These are phyloP conservation scores for Calonectria pseudoreteaudii DNA, from an alignment of 2,329 filamentous ascomycete species.

Conservation along the genomic window DNA sequence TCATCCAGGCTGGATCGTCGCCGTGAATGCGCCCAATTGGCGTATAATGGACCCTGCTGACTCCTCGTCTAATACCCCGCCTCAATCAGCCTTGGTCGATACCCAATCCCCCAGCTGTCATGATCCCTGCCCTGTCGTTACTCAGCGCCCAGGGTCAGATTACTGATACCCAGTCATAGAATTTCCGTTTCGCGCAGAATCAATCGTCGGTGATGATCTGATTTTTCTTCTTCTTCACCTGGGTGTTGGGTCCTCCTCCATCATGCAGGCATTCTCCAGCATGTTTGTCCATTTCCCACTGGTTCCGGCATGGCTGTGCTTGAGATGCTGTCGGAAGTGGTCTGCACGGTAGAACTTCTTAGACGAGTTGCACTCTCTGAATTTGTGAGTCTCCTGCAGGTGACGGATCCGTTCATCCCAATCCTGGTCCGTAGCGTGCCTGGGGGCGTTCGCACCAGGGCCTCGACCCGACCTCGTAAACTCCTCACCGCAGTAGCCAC, in stretches of 20 bases:
- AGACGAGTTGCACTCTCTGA: conserved; percentile 95
- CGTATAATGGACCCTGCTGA: conserved; percentile 17
- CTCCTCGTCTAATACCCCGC: conserved; percentile 35
- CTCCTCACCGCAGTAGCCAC: conserved; percentile 95
- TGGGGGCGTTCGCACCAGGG: conserved; percentile 50
- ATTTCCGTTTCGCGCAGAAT: conserved; percentile 11
- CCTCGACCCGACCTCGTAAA: conserved; percentile 70
- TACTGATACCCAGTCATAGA: conserved; percentile 9
- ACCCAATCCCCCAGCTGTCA: conserved; percentile 29
- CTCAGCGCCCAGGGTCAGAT: conserved; percentile 29
- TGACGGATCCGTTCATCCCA: conserved; percentile 91
- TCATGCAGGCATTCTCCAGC: conserved; percentile 96
- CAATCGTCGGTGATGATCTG: neutral
- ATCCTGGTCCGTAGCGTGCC: conserved; percentile 78
- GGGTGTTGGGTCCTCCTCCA: conserved; percentile 75
- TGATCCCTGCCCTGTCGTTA: conserved; percentile 33
- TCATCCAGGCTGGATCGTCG: conserved; percentile 23
- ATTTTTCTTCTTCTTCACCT: conserved; percentile 42
- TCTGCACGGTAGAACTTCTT: conserved; percentile 99
- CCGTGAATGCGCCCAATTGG: conserved; percentile 27
- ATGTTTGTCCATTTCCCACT: conserved; percentile 99
- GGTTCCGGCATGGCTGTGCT: conserved; percentile 95
- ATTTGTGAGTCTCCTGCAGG: conserved; percentile 93
- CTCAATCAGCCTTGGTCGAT: conserved; percentile 31
- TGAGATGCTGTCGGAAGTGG: conserved; percentile 97